Conservation (phyloP, 2,329 filamentous ascomycete species). For the Alternaria sp. region DNA sequence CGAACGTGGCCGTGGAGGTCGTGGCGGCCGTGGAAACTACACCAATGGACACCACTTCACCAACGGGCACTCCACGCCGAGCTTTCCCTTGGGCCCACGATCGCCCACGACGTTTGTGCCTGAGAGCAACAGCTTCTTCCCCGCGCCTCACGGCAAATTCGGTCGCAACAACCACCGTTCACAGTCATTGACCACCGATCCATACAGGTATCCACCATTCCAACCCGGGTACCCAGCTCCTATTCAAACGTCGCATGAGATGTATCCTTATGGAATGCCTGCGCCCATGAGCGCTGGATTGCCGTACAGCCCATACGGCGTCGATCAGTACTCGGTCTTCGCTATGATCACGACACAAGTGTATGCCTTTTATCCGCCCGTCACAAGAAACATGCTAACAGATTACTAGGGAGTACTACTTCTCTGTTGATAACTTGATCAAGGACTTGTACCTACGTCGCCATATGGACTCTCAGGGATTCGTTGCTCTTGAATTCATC, state of each 20-base stretch:
- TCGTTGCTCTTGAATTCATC: conserved; percentile 80
- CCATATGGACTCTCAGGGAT: conserved; percentile 95
- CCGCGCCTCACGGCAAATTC: conserved; percentile 48
- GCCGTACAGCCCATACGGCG: conserved; percentile 62
- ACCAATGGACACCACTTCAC: conserved; percentile 47
- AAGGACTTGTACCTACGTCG: conserved; percentile 89
- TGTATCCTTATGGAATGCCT: conserved; percentile 64
- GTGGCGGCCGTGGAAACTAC: conserved; percentile 53
- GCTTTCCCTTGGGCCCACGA: conserved; percentile 44
- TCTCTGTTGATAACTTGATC: conserved; percentile 92
- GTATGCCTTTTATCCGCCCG: conserved; percentile 46
- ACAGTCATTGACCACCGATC: conserved; percentile 66
- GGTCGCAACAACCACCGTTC: conserved; percentile 62
- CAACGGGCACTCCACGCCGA: conserved; percentile 48
- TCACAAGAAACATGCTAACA: conserved; percentile 32
- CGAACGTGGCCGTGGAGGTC: conserved; percentile 57
- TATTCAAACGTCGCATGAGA: conserved; percentile 56
- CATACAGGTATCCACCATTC: conserved; percentile 53
- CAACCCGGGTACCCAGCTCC: conserved; percentile 47
- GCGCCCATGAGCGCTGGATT: conserved; percentile 62
- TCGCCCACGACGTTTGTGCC: conserved; percentile 46
- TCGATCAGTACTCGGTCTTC: conserved; percentile 63
- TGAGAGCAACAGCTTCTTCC: conserved; percentile 44
- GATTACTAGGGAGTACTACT: conserved; percentile 83
- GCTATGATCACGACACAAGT: conserved; percentile 66